A percentile compares a stretch with the other conserved stretches of the same genome.
These are phyloP conservation scores for Asterophora lycoperdoides DNA, from an alignment of 768 basidiomycete species.

Conservation along the genomic window DNA sequence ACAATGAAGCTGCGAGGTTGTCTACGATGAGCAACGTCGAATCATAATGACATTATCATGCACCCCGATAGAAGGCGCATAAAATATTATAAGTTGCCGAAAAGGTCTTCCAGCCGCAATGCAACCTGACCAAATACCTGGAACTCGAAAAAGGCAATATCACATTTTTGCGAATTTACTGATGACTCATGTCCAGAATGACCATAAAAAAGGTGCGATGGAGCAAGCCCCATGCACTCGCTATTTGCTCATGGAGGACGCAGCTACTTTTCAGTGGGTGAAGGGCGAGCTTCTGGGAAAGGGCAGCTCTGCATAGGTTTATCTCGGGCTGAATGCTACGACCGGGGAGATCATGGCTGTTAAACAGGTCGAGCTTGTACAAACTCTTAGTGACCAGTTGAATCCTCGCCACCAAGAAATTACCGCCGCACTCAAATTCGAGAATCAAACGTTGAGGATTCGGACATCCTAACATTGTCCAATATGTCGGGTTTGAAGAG, in stretches of 20 bases:
- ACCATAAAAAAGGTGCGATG: conserved; percentile 13
- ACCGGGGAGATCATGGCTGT: conserved; percentile 94
- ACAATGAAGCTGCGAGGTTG: too few relatives aligned
- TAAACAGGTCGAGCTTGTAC: conserved; percentile 90
- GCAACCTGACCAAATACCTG: too few relatives aligned
- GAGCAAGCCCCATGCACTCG: background rate
- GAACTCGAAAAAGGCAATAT: too few relatives aligned
- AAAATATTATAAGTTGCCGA: too few relatives aligned
- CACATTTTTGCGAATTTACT: too few relatives aligned
- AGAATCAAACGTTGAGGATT: conserved; percentile 84
- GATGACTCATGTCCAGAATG: background rate
- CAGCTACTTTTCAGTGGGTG: conserved; percentile 84
- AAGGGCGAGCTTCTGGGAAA: conserved; percentile 90
- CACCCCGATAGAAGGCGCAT: too few relatives aligned
- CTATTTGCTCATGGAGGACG: background rate
- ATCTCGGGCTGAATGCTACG: conserved; percentile 82
- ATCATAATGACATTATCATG: too few relatives aligned
- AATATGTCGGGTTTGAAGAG: conserved; percentile 87
- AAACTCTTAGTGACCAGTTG: conserved; percentile 63
- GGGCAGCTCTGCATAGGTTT: conserved; percentile 93
- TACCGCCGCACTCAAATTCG: conserved; percentile 78
- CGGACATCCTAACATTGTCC: conserved; percentile 89
- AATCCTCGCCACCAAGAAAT: conserved; percentile 62
- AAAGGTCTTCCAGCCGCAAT: too few relatives aligned
- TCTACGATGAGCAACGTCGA: too few relatives aligned